Conservation (phyloP, 257 asterid species). For the Solanum sitiens region DNA sequence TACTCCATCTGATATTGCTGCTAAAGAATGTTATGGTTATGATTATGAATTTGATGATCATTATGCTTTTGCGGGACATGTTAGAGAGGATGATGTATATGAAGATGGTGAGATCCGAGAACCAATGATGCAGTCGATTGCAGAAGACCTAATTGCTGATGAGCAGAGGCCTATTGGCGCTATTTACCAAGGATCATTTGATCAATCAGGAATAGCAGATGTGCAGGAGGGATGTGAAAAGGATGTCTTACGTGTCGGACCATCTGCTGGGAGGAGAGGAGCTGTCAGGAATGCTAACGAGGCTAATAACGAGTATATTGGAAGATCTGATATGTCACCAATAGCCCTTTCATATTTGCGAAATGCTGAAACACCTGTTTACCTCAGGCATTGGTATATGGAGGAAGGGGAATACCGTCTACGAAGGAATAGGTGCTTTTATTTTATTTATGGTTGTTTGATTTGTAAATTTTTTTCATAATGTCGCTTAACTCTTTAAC, state of each 20-base stretch:
- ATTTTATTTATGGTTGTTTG: background rate
- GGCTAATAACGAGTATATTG: conserved; percentile 16
- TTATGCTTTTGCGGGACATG: conserved; percentile 14
- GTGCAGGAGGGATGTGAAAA: conserved; percentile 13
- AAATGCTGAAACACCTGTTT: conserved; percentile 28
- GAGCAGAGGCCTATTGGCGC: background rate
- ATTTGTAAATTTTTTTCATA: background rate
- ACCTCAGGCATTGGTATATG: conserved; percentile 25
- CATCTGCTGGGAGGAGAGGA: conserved; percentile 9
- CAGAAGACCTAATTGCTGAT: conserved; percentile 5
- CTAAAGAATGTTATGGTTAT: conserved; percentile 28
- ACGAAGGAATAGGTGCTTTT: conserved; percentile 56
- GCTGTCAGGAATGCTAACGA: conserved; percentile 16
- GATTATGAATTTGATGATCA: conserved; percentile 46
- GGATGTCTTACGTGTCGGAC: conserved; percentile 1
- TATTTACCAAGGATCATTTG: conserved; percentile 13
- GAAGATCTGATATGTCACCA: conserved; percentile 19
- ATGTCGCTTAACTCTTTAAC: background rate
- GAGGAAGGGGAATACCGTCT: conserved; percentile 36
- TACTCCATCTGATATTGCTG: conserved; percentile 26
- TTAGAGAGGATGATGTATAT: conserved; percentile 52
- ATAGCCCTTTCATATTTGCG: conserved; percentile 20
- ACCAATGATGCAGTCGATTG: conserved; percentile 14
- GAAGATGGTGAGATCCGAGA: conserved; percentile 92
- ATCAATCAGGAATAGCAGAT: conserved; percentile 15